phyloP scores from a whole-genome alignment of 1,284 basidiomycete species.

The Meira nashicola region DNA sequence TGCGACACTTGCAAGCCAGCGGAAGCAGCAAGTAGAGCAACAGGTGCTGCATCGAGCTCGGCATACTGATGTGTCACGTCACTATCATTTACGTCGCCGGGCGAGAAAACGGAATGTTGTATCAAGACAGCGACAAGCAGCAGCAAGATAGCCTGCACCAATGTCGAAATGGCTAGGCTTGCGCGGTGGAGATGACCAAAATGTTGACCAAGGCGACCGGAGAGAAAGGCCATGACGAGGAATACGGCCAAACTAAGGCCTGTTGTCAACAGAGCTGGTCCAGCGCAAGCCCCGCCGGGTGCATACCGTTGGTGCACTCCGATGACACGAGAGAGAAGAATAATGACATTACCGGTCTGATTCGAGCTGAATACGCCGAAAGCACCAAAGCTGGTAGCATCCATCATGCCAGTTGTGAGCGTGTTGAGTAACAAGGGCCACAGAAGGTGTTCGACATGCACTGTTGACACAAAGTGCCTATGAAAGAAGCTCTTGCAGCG shows the following conservation, averaged over 20 bases:
- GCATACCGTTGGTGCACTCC: background rate
- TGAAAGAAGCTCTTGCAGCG: too few relatives aligned
- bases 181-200: constrained; percentile 1
- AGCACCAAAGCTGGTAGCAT: background rate
- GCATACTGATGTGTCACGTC: background rate
- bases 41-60: constrained; percentile 2
- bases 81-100: background rate
- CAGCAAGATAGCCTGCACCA: constrained; percentile 3
- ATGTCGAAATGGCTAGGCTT: background rate
- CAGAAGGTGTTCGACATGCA: background rate
- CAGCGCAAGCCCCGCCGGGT: background rate
- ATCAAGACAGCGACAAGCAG: background rate
- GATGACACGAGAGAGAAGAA: constrained; percentile 6
- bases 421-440: constrained; percentile 6
- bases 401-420: background rate
- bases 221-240: constrained; percentile 7
- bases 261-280: constrained; percentile 6
- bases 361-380: constrained; percentile 8
- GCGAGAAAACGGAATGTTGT: background rate
- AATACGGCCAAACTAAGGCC: constrained; percentile 4
- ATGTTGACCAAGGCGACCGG: background rate
- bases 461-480: background rate
- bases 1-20: constrained; percentile 9
- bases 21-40: constrained; percentile 4
- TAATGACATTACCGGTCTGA: constrained; percentile 7